Conservation (phyloP, 495 filamentous ascomycete species). For the Peziza echinospora region DNA sequence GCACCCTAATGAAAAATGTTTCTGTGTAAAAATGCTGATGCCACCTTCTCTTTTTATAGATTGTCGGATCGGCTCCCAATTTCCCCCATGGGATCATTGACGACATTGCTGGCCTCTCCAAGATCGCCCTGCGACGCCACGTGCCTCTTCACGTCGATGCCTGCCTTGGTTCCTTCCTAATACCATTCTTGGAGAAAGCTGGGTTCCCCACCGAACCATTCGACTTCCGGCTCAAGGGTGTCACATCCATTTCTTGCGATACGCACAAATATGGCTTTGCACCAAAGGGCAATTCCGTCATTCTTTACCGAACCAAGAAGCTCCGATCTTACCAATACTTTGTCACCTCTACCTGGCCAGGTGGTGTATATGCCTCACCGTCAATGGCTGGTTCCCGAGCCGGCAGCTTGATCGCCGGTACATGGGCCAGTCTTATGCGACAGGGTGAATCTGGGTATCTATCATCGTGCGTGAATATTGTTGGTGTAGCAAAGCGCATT, state of each 20-base stretch:
- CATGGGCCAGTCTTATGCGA: conserved; percentile 76
- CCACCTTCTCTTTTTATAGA: conserved; percentile 11
- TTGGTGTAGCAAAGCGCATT: conserved; percentile 69
- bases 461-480: conserved; percentile 60
- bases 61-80: conserved; percentile 89
- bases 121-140: conserved; percentile 52
- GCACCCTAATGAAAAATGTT: background rate
- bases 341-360: conserved; percentile 81
- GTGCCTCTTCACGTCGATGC: conserved; percentile 91
- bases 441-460: conserved; percentile 84
- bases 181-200: conserved; percentile 75
- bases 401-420: conserved; percentile 79
- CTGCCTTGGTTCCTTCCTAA: conserved; percentile 84
- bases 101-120: conserved; percentile 70
- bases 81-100: conserved; percentile 97
- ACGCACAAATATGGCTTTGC: conserved; percentile 99
- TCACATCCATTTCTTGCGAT: conserved; percentile 86
- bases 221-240: conserved; percentile 83
- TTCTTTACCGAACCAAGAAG: conserved; percentile 63
- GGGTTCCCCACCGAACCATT: conserved; percentile 73
- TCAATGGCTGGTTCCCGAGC: conserved; percentile 77
- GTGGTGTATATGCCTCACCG: conserved; percentile 87
- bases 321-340: conserved; percentile 86
- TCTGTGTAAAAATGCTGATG: too few species aligned
- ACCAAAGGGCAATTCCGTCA: conserved; percentile 80